These are phyloP conservation scores for Fusarium acutatum DNA, from an alignment of 2,329 filamentous ascomycete genomes.

Conservation along the genomic window DNA sequence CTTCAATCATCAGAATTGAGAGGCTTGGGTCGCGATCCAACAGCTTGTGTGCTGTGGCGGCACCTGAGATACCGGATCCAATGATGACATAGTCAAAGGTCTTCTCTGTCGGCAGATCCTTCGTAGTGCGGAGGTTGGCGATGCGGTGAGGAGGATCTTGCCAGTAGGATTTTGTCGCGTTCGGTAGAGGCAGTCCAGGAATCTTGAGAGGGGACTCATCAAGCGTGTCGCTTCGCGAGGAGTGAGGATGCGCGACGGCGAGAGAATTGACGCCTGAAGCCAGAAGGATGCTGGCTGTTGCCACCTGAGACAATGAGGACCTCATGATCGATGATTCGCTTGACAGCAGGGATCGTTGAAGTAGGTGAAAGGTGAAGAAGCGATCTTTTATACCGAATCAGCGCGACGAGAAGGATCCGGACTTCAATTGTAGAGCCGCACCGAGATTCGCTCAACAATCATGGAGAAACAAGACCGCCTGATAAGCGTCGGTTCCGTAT, in stretches of 20 bases:
- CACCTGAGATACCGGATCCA: constrained; percentile 18
- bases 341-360: background rate
- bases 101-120: constrained; percentile 3
- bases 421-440: background rate
- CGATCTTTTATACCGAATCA: background rate
- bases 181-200: constrained; percentile 14
- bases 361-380: background rate
- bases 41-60: constrained; percentile 19
- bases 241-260: background rate
- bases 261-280: background rate
- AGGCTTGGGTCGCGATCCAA: constrained; percentile 7
- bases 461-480: background rate
- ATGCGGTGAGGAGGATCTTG: constrained; percentile 26
- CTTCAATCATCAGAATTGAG: constrained; percentile 22
- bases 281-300: background rate
- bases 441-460: background rate
- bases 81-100: constrained; percentile 28
- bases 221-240: background rate
- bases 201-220: constrained; percentile 13
- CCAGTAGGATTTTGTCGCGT: constrained; percentile 25
- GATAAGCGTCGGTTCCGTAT: background rate
- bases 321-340: background rate
- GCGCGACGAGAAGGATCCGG: background rate
- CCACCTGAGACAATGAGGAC: background rate
- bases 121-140: constrained; percentile 16